Percentiles rank a stretch among this genome's conserved stretches.
These are phyloP conservation scores for Euphorbia peplus DNA, from an alignment of 345 rosid species.

Conservation along the genomic window DNA sequence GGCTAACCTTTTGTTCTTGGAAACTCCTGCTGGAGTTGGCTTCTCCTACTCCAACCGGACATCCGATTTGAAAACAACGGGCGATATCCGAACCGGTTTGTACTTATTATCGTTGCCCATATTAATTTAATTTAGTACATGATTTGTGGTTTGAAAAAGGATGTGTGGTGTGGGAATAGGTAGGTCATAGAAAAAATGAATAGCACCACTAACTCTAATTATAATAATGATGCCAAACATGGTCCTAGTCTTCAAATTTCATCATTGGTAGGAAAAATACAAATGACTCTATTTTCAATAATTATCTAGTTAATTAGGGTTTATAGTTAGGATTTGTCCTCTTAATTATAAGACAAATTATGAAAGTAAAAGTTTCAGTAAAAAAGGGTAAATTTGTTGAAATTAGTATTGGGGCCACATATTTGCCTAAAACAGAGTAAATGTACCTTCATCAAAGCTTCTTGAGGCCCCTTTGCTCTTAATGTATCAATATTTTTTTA, in stretches of 20 bases:
- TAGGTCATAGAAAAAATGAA: not conserved
- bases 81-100: constrained; percentile 79
- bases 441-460: too few relatives aligned
- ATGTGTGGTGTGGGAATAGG: not conserved
- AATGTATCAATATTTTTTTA: too few relatives aligned
- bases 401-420: not conserved
- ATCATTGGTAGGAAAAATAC: not conserved
- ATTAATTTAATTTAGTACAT: too few relatives aligned
- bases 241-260: constrained; percentile 9
- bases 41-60: constrained; percentile 91
- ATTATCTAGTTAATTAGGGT: constrained; percentile 1
- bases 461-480: too few relatives aligned
- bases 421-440: not conserved
- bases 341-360: not conserved
- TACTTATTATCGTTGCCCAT: constrained; percentile 8
- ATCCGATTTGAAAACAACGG: constrained; percentile 74
- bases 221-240: not conserved
- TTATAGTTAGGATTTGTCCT: constrained; percentile 3
- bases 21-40: constrained; percentile 97
- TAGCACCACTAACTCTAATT: not conserved
- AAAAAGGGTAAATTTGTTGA: too few relatives aligned
- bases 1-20: constrained; percentile 90
- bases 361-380: too few relatives aligned
- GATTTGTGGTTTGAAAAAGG: too few relatives aligned
- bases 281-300: constrained; percentile 2